phyloP scores from a whole-genome alignment of 495 filamentous ascomycete species.

The Staphylotrichum longicolle region DNA sequence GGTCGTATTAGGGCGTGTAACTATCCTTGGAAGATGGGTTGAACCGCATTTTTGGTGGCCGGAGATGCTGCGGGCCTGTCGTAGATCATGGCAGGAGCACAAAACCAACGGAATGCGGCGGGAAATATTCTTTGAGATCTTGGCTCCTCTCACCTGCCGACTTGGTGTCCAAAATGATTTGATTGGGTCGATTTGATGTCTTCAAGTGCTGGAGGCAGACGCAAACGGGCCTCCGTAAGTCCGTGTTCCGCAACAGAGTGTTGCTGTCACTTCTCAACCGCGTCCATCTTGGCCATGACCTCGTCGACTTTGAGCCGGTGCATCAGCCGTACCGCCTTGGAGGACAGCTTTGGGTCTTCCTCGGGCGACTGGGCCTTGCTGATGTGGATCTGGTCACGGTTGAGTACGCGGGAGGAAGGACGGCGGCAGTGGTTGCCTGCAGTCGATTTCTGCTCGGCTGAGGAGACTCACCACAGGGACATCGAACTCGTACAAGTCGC shows the following conservation, averaged over 20 bases:
- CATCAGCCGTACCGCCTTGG: conserved; percentile 73
- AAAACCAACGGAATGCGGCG: background rate
- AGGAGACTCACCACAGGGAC: conserved; percentile 66
- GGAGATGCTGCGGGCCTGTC: background rate
- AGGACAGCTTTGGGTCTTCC: conserved; percentile 51
- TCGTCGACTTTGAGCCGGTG: conserved; percentile 73
- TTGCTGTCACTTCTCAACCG: conserved; percentile 49
- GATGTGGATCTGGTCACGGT: conserved; percentile 60
- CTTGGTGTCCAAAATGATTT: too few species aligned
- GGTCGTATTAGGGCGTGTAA: conserved; percentile 28
- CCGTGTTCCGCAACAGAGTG: background rate
- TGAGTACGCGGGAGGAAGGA: background rate
- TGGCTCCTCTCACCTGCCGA: background rate
- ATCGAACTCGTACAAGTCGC: conserved; percentile 83
- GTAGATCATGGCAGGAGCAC: background rate
- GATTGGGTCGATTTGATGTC: too few species aligned
- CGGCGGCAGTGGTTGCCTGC: background rate
- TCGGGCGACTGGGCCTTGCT: conserved; percentile 47
- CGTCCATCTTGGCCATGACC: conserved; percentile 67
- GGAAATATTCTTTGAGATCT: background rate
- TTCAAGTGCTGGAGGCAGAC: too few species aligned
- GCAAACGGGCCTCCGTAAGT: too few species aligned
- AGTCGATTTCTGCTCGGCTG: background rate
- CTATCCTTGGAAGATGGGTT: background rate
- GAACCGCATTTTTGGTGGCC: background rate